Evolutionary conservation across 768 basidiomycete species (phyloP), one percentile per base, ranked within the genome.

Genomic region (Cystofilobasidium macerans): DNA sequence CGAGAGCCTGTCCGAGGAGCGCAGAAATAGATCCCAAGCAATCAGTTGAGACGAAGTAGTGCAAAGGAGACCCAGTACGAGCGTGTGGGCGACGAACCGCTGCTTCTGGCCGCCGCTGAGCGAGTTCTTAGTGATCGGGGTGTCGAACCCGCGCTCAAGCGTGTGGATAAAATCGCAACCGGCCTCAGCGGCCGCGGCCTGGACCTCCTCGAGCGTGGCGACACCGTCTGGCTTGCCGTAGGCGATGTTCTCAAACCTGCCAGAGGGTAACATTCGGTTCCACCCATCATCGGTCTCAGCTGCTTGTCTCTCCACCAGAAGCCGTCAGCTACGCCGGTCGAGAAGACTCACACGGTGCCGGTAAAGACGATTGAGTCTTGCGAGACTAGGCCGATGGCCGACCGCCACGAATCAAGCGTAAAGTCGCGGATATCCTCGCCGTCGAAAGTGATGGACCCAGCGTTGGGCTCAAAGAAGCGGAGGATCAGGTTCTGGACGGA

Each of bases 401-500:
- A n/a, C 20, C 67, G 40, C 61, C 61, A 68, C 24, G 67, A 64
- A 16, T 2, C n/a, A 22, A 62, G 7, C 11, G 26, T 62, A 40
- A 62, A 62, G 45, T 54, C 45, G 13, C 36, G 33, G 12, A 62
- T 54, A 38, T 62, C 62, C 51, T 26, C 32, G 47, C 67, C 67
- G 38, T 68, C 62, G 28, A 62, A 68, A 13, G n/a, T 26, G 38
- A 68, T 68, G 11, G 45, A 47, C 30, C 67, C 67, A 12, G 61
- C 18, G 51, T 48, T 30, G 53, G 67, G 67, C 33, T 68, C 67
- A 48, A 62, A 68, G 62, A 68, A 68, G 9, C 67, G 56, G 14
- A 68, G 48, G 57, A 68, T 62, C 28, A 68, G 57, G 61, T 62
- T 62, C 47, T 68, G 67, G 35, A 68, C 62, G 5, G 67, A 68